Percentiles rank a stretch among this genome's conserved stretches.
Evolutionary conservation across 2,329 filamentous ascomycete species (phyloP).

Genomic region (Epicoccum nigrum): DNA sequence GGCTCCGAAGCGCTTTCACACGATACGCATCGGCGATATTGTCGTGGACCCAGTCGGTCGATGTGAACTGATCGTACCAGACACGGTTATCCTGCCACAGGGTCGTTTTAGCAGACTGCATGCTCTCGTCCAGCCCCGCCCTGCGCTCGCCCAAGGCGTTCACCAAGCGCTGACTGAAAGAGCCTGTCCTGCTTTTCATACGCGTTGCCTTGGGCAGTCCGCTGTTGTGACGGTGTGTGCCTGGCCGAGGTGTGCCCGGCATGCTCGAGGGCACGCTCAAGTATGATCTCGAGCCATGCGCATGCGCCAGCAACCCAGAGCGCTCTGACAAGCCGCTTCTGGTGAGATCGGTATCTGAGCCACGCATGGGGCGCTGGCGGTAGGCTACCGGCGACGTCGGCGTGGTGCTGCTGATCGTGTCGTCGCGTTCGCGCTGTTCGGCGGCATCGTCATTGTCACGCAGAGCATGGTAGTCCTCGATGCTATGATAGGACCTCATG

Average conservation of each 20-base stretch:
- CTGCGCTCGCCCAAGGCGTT: slow-evolving; percentile 61
- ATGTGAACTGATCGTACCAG: slow-evolving; percentile 99
- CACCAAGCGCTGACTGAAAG: slow-evolving; percentile 58
- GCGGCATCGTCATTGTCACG: slow-evolving; percentile 43
- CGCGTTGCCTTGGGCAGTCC: slow-evolving; percentile 39
- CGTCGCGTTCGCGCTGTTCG: slow-evolving; percentile 36
- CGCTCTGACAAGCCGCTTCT: slow-evolving; percentile 52
- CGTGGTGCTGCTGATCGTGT: slow-evolving; percentile 43
- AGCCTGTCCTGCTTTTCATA: slow-evolving; percentile 42
- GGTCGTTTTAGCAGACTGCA: slow-evolving; percentile 69
- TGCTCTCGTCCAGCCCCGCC: slow-evolving; percentile 58
- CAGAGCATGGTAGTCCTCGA: slow-evolving; percentile 43
- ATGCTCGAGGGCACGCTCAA: slow-evolving; percentile 49
- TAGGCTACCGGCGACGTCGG: slow-evolving; percentile 43
- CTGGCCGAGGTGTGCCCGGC: slow-evolving; percentile 51
- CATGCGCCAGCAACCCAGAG: slow-evolving; percentile 54
- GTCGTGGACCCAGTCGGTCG: slow-evolving; percentile 97
- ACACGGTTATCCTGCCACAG: slow-evolving; percentile 81
- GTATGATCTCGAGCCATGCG: slow-evolving; percentile 49
- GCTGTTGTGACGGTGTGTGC: slow-evolving; percentile 47
- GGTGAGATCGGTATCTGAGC: slow-evolving; percentile 45
- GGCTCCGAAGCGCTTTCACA: slow-evolving; percentile 78
- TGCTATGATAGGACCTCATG: slow-evolving; percentile 43
- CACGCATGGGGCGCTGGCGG: slow-evolving; percentile 38
- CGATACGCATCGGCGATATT: slow-evolving; percentile 93